Evolutionary conservation across 768 basidiomycete species (phyloP), one percentile per base, ranked within the genome.

Genomic region (Boletus pseudo-olivaceus): DNA sequence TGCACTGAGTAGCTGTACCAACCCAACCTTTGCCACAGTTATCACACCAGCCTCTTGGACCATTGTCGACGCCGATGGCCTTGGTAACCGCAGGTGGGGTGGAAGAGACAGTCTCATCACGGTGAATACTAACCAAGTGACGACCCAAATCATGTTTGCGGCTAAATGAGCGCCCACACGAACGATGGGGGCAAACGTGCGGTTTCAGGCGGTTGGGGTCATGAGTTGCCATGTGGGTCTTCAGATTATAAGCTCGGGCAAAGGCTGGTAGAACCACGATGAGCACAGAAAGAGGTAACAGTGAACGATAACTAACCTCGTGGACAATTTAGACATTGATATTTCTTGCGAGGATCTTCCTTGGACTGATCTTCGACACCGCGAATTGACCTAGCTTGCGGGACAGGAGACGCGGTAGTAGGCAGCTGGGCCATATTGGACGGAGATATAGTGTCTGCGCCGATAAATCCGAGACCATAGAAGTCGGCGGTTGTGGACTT

Each of bases 181-280:
- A 82, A 40, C 81, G 77, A 72, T 96, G 90, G 40, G 87, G 88
- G 71, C 94, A 98, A 42, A 85, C 80, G 67, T 92, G 88, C 6
- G 93, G 92, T 75, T 96, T 98, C 47, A 87, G 74, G 56, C 94
- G 81, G 70, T 91, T 86, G 23, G 95, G 94, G 68, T 96, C 92
- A 72, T 98, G 94, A 4, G 94, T 98, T 26, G 88, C 88, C 81
- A 90, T 85, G 70, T 97, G 94, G 0, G 94, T 95, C 76, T 98
- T 98, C 54, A 98, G 73, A 64, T 98, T 98, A 72, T 90, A 97
- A 3, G 93, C 93, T 27, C 94, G 79, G 11, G 93, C 94, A 62
- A 98, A 98, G 1, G 89, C 95, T 89, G 54, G 49, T 30, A 57
- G 37, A 30, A 30, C 5, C 5, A 12, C 1, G 8, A 19, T 62